Base-by-base conservation (phyloP, 129 eudicot genomes). In the Tanacetum coccineum region DNA sequence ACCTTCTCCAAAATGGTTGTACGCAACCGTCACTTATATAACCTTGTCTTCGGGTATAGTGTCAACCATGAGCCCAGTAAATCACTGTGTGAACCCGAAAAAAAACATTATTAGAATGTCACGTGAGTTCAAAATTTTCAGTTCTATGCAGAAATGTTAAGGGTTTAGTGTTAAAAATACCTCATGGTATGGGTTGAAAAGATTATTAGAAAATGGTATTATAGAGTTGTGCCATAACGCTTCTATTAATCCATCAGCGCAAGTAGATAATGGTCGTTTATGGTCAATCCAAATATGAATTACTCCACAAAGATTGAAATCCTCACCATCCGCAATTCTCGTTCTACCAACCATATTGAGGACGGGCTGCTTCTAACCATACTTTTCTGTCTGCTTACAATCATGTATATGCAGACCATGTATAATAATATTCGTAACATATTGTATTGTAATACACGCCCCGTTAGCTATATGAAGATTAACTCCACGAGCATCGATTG, bases 1-100 rank as follows among this genome's bases (percentile, higher is more conserved):
- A 5, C 96, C 98, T 59, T 83, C 95, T 2, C 98, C 98, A 25
- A 92, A 92, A 82, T 93, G 98, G 72, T 93, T 93, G 86, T 80
- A 93, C 12, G 98, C 96, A 74, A 93, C 88, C 19, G 96, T 93
- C 17, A 88, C 98, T 62, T 88, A 95, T 96, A 93, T 88, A 19
- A 72, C 61, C 77, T 81, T 88, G 69, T 93, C 98, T n/a, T 54
- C 87, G 75, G 2, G 66, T 25, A 49, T 93, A 93, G 15, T 87
- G 55, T 54, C 88, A 96, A 14, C 89, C 82, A 68, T 93, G 98
- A 39, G 96, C 98, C 51, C 88, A 59, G 57, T 88, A 77, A 81
- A 93, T 93, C 49, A 93, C 98, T 95, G n/a, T 90, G 72, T 0
- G 30, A 64, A 12, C 39, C 49, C 58, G 3, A 73, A n/a, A 64